These are phyloP conservation scores for Clitopilus hobsonii DNA, from an alignment of 768 basidiomycete species.

Conservation along the genomic window DNA sequence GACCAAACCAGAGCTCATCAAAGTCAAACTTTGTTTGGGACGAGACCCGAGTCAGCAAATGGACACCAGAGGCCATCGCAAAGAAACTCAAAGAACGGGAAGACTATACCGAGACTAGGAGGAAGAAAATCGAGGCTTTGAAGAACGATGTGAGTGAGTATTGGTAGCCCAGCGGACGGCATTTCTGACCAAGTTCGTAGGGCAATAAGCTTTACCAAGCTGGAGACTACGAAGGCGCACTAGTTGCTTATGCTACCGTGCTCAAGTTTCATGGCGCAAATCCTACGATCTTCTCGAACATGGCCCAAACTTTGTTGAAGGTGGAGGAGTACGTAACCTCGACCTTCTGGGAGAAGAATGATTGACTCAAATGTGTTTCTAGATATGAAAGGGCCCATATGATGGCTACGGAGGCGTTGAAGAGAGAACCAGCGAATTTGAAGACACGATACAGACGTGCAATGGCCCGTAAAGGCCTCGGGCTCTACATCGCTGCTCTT, in stretches of 20 bases:
- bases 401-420: conserved; percentile 31
- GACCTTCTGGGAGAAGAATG: conserved; percentile 1
- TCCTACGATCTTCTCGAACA: conserved; percentile 27
- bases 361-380: neutral
- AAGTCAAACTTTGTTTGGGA: too few species aligned
- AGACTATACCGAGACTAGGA: neutral
- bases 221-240: conserved; percentile 26
- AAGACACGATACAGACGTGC: conserved; percentile 38
- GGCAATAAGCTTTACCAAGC: conserved; percentile 28
- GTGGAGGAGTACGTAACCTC: conserved; percentile 20
- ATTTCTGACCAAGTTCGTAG: conserved; percentile 8
- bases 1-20: too few species aligned
- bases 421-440: conserved; percentile 25
- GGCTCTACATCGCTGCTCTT: conserved; percentile 19
- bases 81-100: neutral
- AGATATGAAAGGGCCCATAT: conserved; percentile 36
- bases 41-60: neutral
- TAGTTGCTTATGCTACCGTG: conserved; percentile 19
- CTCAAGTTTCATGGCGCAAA: conserved; percentile 28
- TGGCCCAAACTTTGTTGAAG: conserved; percentile 32
- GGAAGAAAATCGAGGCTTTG: neutral
- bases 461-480: conserved; percentile 25
- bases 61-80: neutral
- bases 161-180: neutral
- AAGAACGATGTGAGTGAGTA: neutral